Evolutionary conservation across 2,329 filamentous ascomycete species (phyloP).

Genomic region (Geosmithia flava): DNA sequence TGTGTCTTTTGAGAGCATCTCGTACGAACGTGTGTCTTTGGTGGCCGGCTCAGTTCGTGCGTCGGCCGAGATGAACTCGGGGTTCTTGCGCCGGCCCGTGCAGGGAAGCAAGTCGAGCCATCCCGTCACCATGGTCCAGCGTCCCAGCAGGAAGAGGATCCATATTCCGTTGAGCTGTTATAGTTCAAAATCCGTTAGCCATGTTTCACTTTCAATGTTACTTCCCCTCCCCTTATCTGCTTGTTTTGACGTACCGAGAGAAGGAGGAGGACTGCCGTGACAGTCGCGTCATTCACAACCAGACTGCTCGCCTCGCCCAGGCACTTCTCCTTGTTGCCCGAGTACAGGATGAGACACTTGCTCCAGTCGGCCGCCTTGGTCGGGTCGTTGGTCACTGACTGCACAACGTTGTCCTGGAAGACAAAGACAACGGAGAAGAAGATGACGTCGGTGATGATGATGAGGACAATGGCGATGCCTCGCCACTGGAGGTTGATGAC

Average conservation of each 20-base stretch:
- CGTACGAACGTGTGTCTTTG: conserved; percentile 58
- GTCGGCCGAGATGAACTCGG: conserved; percentile 84
- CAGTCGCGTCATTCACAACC: conserved; percentile 62
- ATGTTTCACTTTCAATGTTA: not conserved
- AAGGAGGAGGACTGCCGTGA: conserved; percentile 72
- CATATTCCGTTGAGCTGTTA: conserved; percentile 69
- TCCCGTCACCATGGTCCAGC: conserved; percentile 72
- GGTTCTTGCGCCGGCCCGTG: conserved; percentile 38
- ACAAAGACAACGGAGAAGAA: conserved; percentile 92
- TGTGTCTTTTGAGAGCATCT: conserved; percentile 59
- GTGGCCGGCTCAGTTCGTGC: conserved; percentile 47
- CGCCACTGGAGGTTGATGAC: conserved; percentile 91
- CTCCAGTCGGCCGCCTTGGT: conserved; percentile 53
- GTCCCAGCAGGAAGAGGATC: conserved; percentile 68
- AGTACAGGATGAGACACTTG: conserved; percentile 45
- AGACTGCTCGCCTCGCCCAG: conserved; percentile 44
- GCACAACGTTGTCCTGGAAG: conserved; percentile 64
- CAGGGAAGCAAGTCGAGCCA: conserved; percentile 58
- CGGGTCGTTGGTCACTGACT: conserved; percentile 41
- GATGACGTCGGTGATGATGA: conserved; percentile 83
- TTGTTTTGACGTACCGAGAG: conserved; percentile 48
- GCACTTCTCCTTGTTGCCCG: conserved; percentile 53
- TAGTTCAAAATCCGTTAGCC: conserved; percentile 8
- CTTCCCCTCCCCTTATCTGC: no score
- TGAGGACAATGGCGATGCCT: conserved; percentile 76